These are phyloP conservation scores for Yarrowia osloensis DNA, from an alignment of 805 yeast genomes.

Conservation along the genomic window DNA sequence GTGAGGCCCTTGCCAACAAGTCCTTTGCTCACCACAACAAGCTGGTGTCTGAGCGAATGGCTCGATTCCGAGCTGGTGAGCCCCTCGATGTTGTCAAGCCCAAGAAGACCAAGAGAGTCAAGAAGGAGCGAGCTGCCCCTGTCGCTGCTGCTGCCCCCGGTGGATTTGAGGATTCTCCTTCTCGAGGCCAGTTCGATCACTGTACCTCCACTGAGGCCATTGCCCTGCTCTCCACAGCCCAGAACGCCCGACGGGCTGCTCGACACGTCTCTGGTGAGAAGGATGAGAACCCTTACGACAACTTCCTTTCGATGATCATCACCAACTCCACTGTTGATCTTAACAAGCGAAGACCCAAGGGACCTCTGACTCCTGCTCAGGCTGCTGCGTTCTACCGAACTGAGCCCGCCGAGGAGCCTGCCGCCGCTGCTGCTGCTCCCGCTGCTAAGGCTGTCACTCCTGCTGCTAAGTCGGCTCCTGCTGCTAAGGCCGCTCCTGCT, in stretches of 20 bases:
- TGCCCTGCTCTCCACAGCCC: slow-evolving; percentile 24
- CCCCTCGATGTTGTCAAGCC: slow-evolving; percentile 20
- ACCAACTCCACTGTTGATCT: slow-evolving; percentile 13
- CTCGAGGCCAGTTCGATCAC: slow-evolving; percentile 22
- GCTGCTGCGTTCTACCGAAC: slow-evolving; percentile 12
- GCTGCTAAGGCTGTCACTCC: background rate
- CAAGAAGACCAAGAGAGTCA: slow-evolving; percentile 21
- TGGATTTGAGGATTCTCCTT: slow-evolving; percentile 16
- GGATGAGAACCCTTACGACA: slow-evolving; percentile 37
- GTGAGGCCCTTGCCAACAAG: slow-evolving; percentile 24
- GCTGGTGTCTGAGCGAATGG: slow-evolving; percentile 20
- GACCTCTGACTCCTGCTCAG: slow-evolving; percentile 17
- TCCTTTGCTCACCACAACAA: slow-evolving; percentile 14
- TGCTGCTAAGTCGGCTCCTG: background rate
- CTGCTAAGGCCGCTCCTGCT: background rate
- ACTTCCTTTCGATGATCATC: slow-evolving; percentile 21
- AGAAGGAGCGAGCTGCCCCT: slow-evolving; percentile 14
- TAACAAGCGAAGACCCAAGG: slow-evolving; percentile 20
- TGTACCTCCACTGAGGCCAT: slow-evolving; percentile 16
- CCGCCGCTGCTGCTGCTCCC: background rate
- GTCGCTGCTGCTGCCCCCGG: slow-evolving; percentile 1
- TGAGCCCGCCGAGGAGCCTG: slow-evolving; percentile 31
- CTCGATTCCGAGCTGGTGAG: slow-evolving; percentile 25
- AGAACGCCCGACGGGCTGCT: slow-evolving; percentile 27
- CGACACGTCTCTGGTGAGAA: slow-evolving; percentile 41